phyloP scores from a whole-genome alignment of 192 early-diverging fungal genomes.

The Coemansia sp. region DNA sequence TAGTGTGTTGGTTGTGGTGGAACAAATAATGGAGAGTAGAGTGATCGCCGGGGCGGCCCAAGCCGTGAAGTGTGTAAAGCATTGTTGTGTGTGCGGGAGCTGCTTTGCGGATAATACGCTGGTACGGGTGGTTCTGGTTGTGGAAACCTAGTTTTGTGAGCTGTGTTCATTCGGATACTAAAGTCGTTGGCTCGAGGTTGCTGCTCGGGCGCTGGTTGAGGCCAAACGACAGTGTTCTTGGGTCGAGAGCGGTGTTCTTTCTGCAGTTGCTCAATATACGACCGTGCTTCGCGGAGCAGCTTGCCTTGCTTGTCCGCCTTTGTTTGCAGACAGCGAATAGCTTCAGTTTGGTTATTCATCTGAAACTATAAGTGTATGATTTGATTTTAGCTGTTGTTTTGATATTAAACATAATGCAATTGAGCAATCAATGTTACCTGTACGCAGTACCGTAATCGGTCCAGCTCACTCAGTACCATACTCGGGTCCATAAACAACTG shows the following conservation, averaged over 20 bases:
- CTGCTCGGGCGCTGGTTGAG: neutral
- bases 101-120: neutral
- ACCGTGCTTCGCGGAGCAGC: slow-evolving; percentile 27
- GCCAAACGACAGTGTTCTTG: neutral
- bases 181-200: neutral
- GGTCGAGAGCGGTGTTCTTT: neutral
- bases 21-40: slow-evolving; percentile 13
- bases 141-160: neutral
- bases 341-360: slow-evolving; percentile 26
- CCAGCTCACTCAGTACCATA: slow-evolving; percentile 31
- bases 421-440: slow-evolving; percentile 13
- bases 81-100: neutral
- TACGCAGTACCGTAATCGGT: slow-evolving; percentile 35
- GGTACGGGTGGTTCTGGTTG: neutral
- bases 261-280: slow-evolving; percentile 21
- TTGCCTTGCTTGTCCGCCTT: slow-evolving; percentile 29
- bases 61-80: neutral
- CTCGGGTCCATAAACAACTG: slow-evolving; percentile 25
- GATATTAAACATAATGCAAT: neutral
- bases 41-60: slow-evolving; percentile 12
- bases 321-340: slow-evolving; percentile 19
- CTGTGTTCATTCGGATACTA: neutral
- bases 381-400: neutral
- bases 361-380: slow-evolving; percentile 32
- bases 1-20: slow-evolving; percentile 4